Evolutionary conservation across 169 alveolate species (phyloP).

Genomic region (Eimeria sp.): DNA sequence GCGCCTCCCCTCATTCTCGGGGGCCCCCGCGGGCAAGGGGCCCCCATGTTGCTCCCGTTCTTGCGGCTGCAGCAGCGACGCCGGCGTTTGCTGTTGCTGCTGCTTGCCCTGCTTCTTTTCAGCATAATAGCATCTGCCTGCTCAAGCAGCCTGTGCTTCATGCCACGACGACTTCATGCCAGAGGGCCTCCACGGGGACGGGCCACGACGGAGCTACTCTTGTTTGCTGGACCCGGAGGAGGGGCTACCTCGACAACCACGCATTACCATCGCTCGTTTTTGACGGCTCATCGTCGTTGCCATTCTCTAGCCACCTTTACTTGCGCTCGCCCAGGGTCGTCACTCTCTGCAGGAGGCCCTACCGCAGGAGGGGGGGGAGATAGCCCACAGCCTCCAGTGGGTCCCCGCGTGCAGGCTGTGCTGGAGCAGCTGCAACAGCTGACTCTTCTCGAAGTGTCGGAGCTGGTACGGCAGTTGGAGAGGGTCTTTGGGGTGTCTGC

Average conservation of each 20-base stretch:
- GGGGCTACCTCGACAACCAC: not conserved
- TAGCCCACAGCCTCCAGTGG: slow-evolving; percentile 40
- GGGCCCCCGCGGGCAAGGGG: slow-evolving; percentile 61
- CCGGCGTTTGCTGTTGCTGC: slow-evolving; percentile 40
- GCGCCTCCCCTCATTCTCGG: not conserved
- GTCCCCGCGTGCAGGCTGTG: slow-evolving; percentile 75
- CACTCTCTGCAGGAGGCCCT: slow-evolving; percentile 41
- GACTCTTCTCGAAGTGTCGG: slow-evolving; percentile 71
- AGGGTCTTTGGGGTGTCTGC: slow-evolving; percentile 69
- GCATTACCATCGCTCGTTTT: not conserved
- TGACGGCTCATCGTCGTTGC: slow-evolving; percentile 24
- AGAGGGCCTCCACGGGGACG: not conserved
- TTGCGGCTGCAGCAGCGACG: slow-evolving; percentile 23
- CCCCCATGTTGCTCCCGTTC: slow-evolving; percentile 56
- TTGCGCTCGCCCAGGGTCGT: not conserved
- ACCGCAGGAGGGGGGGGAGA: not conserved
- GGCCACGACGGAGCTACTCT: not conserved
- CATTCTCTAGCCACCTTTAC: not conserved
- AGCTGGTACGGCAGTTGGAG: slow-evolving; percentile 63
- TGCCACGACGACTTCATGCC: not conserved
- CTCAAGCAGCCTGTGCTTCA: slow-evolving; percentile 28
- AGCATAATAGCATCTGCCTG: not conserved
- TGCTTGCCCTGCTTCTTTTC: not conserved
- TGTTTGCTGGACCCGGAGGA: slow-evolving; percentile 14
- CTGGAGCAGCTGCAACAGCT: slow-evolving; percentile 77